Conservation (phyloP, 2,329 filamentous ascomycete genomes). For the Fusarium neocosmosporiellum region DNA sequence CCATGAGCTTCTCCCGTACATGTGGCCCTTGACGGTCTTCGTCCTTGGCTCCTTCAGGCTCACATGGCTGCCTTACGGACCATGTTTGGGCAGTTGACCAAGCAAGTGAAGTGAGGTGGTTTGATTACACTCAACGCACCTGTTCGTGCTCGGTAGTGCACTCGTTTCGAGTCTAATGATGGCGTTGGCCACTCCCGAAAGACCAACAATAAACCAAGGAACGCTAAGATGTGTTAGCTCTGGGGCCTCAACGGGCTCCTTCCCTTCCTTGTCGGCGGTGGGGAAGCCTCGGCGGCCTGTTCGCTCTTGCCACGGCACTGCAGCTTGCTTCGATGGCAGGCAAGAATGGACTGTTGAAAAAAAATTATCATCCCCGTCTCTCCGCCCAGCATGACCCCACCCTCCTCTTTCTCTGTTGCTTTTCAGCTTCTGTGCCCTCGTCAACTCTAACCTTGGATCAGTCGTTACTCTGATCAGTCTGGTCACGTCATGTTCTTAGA, state of each 20-base stretch:
- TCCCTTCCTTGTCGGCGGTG: slow-evolving; percentile 21
- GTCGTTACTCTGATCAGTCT: background rate
- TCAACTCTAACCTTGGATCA: slow-evolving; percentile 1
- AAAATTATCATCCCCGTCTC: background rate
- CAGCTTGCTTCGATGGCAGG: slow-evolving; percentile 1
- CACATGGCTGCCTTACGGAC: background rate
- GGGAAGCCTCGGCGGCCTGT: slow-evolving; percentile 19
- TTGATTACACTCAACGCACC: background rate
- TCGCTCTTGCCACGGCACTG: slow-evolving; percentile 38
- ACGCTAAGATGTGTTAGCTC: slow-evolving; percentile 18
- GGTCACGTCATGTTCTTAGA: background rate
- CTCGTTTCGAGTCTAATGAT: slow-evolving; percentile 17
- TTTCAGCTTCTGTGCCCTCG: slow-evolving; percentile 7
- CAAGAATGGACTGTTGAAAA: slow-evolving; percentile 7
- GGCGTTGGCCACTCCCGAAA: slow-evolving; percentile 1
- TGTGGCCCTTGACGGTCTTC: background rate
- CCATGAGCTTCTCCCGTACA: background rate
- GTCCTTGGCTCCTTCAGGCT: background rate
- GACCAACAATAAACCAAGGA: slow-evolving; percentile 13
- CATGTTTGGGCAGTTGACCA: background rate
- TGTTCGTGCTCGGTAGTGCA: slow-evolving; percentile 7
- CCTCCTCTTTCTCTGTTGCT: slow-evolving; percentile 1
- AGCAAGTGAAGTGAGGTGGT: background rate
- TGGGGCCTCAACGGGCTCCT: slow-evolving; percentile 6
- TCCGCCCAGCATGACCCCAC: slow-evolving; percentile 5